Evolutionary conservation across 1,284 basidiomycete genomes (phyloP).

Genomic region (Leccinum subrobustum): DNA sequence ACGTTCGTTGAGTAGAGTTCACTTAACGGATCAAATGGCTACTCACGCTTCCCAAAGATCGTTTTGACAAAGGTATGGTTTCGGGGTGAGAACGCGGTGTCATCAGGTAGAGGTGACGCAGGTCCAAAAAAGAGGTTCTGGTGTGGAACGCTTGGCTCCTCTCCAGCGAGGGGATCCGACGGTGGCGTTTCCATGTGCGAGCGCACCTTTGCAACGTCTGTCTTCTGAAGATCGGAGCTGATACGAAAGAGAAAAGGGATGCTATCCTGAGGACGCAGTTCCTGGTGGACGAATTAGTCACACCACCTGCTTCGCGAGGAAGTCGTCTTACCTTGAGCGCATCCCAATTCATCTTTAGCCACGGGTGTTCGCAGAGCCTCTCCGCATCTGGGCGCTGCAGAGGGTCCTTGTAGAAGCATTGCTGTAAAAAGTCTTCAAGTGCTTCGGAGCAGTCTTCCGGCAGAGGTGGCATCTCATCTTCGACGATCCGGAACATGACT

Average conservation of each 20-base stretch:
- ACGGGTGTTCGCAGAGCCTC: slow-evolving; percentile 83
- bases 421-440: slow-evolving; percentile 74
- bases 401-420: slow-evolving; percentile 91
- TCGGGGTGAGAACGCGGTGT: slow-evolving; percentile 53
- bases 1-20: slow-evolving; percentile 19
- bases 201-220: slow-evolving; percentile 59
- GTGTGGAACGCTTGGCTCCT: slow-evolving; percentile 28
- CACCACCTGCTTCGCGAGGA: neutral
- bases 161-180: slow-evolving; percentile 34
- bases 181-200: slow-evolving; percentile 48
- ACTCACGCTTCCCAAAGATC: slow-evolving; percentile 86
- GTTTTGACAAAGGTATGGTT: slow-evolving; percentile 90
- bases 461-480: slow-evolving; percentile 84
- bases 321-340: slow-evolving; percentile 63
- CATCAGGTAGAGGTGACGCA: slow-evolving; percentile 40
- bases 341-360: slow-evolving; percentile 82
- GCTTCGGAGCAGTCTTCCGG: slow-evolving; percentile 75
- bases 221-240: slow-evolving; percentile 79
- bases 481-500: slow-evolving; percentile 97
- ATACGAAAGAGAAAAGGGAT: slow-evolving; percentile 91
- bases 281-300: slow-evolving; percentile 41
- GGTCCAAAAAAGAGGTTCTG: slow-evolving; percentile 40
- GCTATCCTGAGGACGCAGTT: slow-evolving; percentile 86
- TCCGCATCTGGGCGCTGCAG: slow-evolving; percentile 77
- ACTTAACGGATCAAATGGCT: neutral